Evolutionary conservation across 176 grass and related monocot species (phyloP).

Genomic region (Hordeum vulgare): DNA sequence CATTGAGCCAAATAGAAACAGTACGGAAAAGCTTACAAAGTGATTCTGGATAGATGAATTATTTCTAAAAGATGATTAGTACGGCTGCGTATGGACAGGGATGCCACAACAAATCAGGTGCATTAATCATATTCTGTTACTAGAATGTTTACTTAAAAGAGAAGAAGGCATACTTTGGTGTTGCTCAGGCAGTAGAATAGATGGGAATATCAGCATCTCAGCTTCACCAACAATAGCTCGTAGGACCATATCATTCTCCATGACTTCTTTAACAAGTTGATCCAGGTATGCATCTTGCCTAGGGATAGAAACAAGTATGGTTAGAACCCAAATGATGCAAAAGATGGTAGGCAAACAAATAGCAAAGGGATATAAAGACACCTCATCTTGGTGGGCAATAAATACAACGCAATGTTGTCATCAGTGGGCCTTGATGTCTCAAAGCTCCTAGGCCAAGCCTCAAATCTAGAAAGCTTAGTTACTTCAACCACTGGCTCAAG

Average conservation of each 20-base stretch:
- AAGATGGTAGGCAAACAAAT: not conserved
- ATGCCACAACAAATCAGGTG: not conserved
- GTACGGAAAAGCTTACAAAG: not conserved
- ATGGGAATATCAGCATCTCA: constrained; percentile 53
- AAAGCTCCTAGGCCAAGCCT: constrained; percentile 52
- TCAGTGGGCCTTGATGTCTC: constrained; percentile 32
- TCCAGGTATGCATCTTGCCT: constrained; percentile 32
- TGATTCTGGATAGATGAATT: not conserved
- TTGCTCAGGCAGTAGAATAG: constrained; percentile 32
- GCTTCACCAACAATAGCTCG: constrained; percentile 5
- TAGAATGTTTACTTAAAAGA: not conserved
- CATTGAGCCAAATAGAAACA: not conserved
- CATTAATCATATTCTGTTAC: not conserved
- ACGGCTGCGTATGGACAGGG: not conserved
- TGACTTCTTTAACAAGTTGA: constrained; percentile 26
- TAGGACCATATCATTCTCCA: constrained; percentile 33
- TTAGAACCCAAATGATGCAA: not conserved
- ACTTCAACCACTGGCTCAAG: constrained; percentile 29
- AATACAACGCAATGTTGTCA: constrained; percentile 53
- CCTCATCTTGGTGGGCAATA: constrained; percentile 52
- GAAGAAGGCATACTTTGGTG: constrained; percentile 30
- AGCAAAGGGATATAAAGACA: not conserved
- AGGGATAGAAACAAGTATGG: not conserved
- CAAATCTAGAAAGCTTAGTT: constrained; percentile 25
- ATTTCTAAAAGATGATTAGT: not conserved